Conservation (phyloP, 768 basidiomycete species). For the Tylopilus subfusipes region DNA sequence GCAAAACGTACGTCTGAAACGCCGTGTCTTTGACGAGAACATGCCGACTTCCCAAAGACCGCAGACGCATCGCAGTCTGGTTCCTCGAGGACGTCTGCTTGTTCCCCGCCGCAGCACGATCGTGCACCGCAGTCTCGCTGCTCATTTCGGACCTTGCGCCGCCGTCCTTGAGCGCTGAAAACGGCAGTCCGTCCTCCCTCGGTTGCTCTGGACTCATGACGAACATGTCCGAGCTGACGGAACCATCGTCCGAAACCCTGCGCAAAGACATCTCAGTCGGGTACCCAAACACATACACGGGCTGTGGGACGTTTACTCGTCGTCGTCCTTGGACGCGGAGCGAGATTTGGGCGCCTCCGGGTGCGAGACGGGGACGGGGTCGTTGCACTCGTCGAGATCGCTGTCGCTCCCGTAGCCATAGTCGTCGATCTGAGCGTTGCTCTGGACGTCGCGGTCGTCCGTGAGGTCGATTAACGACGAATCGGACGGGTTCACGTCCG, state of each 20-base stretch:
- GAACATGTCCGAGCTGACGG: conserved; percentile 10
- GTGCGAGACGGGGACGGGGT: background rate
- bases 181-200: background rate
- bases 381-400: conserved; percentile 31
- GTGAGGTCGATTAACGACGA: conserved; percentile 16
- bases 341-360: background rate
- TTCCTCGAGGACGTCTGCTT: background rate
- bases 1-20: background rate
- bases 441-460: conserved; percentile 7
- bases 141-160: conserved; percentile 1
- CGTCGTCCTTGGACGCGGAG: background rate
- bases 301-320: no score
- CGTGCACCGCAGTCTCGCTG: conserved; percentile 7
- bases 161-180: background rate
- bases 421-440: conserved; percentile 9
- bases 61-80: conserved; percentile 5
- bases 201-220: conserved; percentile 11
- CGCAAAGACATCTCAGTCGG: background rate
- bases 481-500: conserved; percentile 10
- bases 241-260: background rate
- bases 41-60: conserved; percentile 22
- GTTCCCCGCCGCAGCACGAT: background rate
- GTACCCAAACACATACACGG: no score
- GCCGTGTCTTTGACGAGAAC: conserved; percentile 26
- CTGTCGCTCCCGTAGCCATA: conserved; percentile 36